phyloP scores from a whole-genome alignment of 768 basidiomycete genomes.

The Calocybe cyanea region DNA sequence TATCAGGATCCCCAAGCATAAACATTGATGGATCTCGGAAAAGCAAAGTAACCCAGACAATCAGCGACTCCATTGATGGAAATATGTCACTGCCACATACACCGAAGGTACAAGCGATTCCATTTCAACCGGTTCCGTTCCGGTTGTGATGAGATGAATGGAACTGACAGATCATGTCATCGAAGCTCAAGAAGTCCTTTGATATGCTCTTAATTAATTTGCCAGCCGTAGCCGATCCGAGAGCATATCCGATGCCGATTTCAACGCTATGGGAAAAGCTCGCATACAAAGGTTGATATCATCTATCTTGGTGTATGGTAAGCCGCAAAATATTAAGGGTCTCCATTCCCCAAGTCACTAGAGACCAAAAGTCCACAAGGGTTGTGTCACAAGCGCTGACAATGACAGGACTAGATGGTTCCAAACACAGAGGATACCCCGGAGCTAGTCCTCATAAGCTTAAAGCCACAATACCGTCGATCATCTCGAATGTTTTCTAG shows the following conservation, averaged over 20 bases:
- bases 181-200: conserved; percentile 7
- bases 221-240: conserved; percentile 4
- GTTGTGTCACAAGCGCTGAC: too few relatives aligned
- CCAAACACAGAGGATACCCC: too few relatives aligned
- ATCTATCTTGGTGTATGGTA: too few relatives aligned
- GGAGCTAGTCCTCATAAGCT: too few relatives aligned
- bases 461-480: too few relatives aligned
- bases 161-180: conserved; percentile 16
- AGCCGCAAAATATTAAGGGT: too few relatives aligned
- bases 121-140: conserved; percentile 1
- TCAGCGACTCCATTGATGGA: background rate
- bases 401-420: too few relatives aligned
- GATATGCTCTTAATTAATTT: background rate
- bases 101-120: conserved; percentile 2
- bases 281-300: background rate
- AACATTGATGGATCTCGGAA: background rate
- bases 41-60: background rate
- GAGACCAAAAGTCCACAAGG: too few relatives aligned
- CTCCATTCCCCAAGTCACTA: too few relatives aligned
- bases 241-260: background rate
- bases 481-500: too few relatives aligned
- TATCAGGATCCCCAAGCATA: background rate
- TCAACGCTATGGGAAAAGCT: background rate
- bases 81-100: conserved; percentile 1
- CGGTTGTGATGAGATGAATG: background rate